phyloP scores from a whole-genome alignment of 805 yeast genomes.

The Komagataella phaffii region DNA sequence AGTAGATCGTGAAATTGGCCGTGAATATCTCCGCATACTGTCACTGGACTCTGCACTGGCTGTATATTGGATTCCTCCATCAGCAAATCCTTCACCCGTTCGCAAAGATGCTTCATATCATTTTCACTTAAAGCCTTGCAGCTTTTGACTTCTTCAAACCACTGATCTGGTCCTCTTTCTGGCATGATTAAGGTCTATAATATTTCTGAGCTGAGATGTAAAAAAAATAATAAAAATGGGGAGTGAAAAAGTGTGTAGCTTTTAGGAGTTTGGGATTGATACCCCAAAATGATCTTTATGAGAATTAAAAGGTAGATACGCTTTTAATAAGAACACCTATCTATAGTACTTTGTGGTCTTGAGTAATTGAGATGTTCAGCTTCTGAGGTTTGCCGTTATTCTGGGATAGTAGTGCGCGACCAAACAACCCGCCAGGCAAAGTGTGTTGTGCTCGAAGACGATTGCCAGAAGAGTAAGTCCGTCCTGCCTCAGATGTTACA shows the following conservation, averaged over 20 bases:
- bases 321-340: neutral
- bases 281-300: neutral
- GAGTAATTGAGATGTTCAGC: neutral
- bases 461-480: neutral
- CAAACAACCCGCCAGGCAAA: neutral
- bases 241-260: neutral
- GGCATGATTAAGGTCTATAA: conserved; percentile 22
- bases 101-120: conserved; percentile 95
- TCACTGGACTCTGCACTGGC: conserved; percentile 87
- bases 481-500: no score
- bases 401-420: neutral
- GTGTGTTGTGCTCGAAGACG: neutral
- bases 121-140: conserved; percentile 81
- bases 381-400: neutral
- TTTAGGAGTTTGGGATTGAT: neutral
- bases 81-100: conserved; percentile 80
- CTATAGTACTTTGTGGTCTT: neutral
- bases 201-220: neutral
- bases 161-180: conserved; percentile 84
- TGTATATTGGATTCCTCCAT: conserved; percentile 96
- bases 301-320: neutral
- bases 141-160: conserved; percentile 89
- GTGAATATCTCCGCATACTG: conserved; percentile 95
- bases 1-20: conserved; percentile 94
- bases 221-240: neutral